Percentiles rank a stretch among this genome's conserved stretches.
phyloP scores from a whole-genome alignment of 2,329 filamentous ascomycete genomes.

The Pseudovirgaria hyperparasitica region DNA sequence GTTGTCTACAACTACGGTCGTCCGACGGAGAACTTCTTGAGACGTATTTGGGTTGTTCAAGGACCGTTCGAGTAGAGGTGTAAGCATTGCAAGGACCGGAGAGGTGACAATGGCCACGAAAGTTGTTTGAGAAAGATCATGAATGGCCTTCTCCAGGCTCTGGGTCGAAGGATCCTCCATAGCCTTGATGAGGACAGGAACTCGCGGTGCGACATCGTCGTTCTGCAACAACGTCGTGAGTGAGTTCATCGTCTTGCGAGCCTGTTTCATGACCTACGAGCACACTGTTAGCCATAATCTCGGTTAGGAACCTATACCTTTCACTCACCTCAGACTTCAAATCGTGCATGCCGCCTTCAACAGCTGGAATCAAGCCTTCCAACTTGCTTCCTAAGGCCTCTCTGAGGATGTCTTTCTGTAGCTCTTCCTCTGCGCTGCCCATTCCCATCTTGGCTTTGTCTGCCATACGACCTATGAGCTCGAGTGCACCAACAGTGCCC shows the following conservation, averaged over 20 bases:
- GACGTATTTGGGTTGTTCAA: constrained; percentile 82
- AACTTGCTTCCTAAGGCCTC: constrained; percentile 83
- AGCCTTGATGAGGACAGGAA: constrained; percentile 82
- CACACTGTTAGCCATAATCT: constrained; percentile 7
- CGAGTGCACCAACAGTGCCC: constrained; percentile 76
- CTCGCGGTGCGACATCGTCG: constrained; percentile 87
- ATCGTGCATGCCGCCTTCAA: constrained; percentile 92
- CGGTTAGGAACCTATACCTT: constrained; percentile 27
- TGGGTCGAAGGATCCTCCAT: constrained; percentile 90
- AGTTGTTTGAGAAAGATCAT: constrained; percentile 93
- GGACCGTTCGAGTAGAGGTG: constrained; percentile 84
- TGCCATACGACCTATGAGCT: constrained; percentile 82
- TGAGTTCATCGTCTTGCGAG: constrained; percentile 83
- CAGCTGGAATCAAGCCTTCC: constrained; percentile 76
- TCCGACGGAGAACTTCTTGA: constrained; percentile 90
- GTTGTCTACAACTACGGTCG: constrained; percentile 94
- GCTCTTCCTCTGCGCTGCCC: constrained; percentile 72
- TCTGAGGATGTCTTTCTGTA: constrained; percentile 77
- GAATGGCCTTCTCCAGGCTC: constrained; percentile 88
- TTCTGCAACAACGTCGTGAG: constrained; percentile 85
- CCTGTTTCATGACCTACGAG: constrained; percentile 56
- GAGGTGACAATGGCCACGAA: constrained; percentile 95
- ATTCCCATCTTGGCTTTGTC: constrained; percentile 83
- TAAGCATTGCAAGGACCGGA: constrained; percentile 85
- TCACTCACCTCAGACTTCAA: constrained; percentile 58